Percentiles rank a stretch among this genome's conserved stretches.
phyloP scores from a whole-genome alignment of 192 early-diverging fungal species.

The Chytriomyces sp. region DNA sequence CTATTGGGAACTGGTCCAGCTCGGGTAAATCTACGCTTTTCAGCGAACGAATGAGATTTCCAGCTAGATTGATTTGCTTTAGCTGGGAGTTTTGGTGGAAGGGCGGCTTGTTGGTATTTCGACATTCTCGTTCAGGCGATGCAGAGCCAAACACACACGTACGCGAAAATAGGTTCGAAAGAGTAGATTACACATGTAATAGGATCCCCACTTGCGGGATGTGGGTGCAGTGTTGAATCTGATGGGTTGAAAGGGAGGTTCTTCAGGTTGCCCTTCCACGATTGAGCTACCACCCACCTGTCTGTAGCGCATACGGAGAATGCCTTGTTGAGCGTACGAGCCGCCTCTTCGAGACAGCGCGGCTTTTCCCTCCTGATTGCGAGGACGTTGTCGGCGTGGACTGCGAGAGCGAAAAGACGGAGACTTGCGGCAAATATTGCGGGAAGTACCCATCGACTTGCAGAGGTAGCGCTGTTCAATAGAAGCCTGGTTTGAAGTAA shows the following conservation, averaged over 20 bases:
- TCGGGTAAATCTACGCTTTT: conserved; percentile 72
- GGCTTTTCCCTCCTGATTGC: conserved; percentile 47
- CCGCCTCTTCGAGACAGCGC: conserved; percentile 76
- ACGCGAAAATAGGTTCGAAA: conserved; percentile 89
- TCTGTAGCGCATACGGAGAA: conserved; percentile 91
- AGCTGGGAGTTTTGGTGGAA: conserved; percentile 60
- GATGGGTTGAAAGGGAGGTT: neutral
- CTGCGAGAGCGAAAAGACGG: conserved; percentile 48
- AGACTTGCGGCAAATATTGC: conserved; percentile 61
- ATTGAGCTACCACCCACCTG: conserved; percentile 47
- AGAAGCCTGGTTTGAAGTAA: neutral
- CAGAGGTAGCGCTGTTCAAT: conserved; percentile 32
- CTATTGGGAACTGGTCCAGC: conserved; percentile 75
- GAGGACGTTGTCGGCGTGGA: conserved; percentile 58
- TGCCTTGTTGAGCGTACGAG: conserved; percentile 82
- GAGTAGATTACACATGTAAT: conserved; percentile 80
- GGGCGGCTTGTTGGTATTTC: neutral
- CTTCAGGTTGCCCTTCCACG: neutral
- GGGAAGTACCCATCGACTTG: conserved; percentile 63
- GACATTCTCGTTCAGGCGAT: neutral
- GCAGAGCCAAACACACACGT: conserved; percentile 11
- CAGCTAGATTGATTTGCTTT: conserved; percentile 78
- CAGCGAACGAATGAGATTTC: conserved; percentile 77
- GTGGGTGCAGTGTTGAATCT: conserved; percentile 6
- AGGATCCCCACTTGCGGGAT: conserved; percentile 94